Base-by-base conservation (phyloP, 2,329 filamentous ascomycete genomes). In the Talaromyces sp. region DNA sequence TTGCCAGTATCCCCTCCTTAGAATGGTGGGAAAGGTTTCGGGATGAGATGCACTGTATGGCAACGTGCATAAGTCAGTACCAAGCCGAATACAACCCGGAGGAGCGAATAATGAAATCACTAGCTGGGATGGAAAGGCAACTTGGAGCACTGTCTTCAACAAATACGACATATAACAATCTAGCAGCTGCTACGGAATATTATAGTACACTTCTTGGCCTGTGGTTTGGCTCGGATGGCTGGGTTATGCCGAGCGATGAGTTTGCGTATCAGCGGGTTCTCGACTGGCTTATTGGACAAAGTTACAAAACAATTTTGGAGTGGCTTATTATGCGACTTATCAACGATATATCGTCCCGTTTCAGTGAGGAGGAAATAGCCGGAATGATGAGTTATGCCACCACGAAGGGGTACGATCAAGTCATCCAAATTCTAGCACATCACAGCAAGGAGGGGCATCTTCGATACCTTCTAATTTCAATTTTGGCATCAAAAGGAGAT, bases 1-100 rank as follows among this genome's bases (percentile, higher is more conserved):
- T 60, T 29, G 49, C 49, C 17, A 60, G 58, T 27, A 31, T 43
- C 6, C 58, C 58, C 17, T 24, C 24, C 1, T 24, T 27, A 6
- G 35, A 29, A 19, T 57, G 58, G 58, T 27, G 54, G 24, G 27
- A 26, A 31, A 53, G 26, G 2, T 57, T 54, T 35, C 55, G 38
- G 21, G 54, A 56, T 11, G 58, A 57, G 29, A 38, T 60, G 8
- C 53, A 50, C 10, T 60, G 55, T 46, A 54, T 60, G 46, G 55
- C 55, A 35, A 35, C 13, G 19, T 38, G 50, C 31, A 32, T 60
- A 19, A 52, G 51, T 21, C 46, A 46, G 13, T 54, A 54, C 7
- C 19, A 57, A 57, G 29, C 24, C 13, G n/a, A 17, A 35, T 49
- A 21, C 2, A 57, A 56, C 10, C 49, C 27, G 10, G 31, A 51